Base-by-base conservation (phyloP, 73 alveolate genomes). In the Symbiodinium pilosum region DNA sequence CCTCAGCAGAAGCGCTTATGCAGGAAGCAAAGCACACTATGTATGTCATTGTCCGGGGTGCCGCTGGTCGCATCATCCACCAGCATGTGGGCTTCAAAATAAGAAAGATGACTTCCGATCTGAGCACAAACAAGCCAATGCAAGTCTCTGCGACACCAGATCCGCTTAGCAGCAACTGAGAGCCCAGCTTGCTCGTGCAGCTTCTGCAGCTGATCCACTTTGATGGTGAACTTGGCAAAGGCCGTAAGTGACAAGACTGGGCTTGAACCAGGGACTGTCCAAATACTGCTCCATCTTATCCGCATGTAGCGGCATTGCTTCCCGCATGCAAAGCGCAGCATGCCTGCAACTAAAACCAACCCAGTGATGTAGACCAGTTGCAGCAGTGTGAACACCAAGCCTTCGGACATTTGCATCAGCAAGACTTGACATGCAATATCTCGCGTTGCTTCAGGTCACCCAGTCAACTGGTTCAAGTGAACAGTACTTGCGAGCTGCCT, bases 21-120 rank as follows among this genome's bases (percentile, higher is more conserved):
- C n/a, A n/a, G n/a, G n/a, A n/a, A n/a, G n/a, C n/a, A n/a, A n/a
- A n/a, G n/a, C n/a, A n/a, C n/a, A n/a, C n/a, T n/a, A n/a, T n/a
- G n/a, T n/a, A n/a, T n/a, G n/a, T n/a, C n/a, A n/a, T n/a, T n/a
- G 26, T 32, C 68, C 91, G 42, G 44, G 94, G 86, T 7, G 85
- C 94, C 94, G 77, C 94, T 87, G 64, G 94, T 56, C 41, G 94
- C 94, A 39, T 87, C 94, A 32, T 87, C 94, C 68, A 87, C 69
- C 64, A 87, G 59, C 68, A 87, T n/a, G 84, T 38, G 42, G 52
- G 94, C 94, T 30, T n/a, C 43, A 34, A 87, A 87, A 83, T 54
- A 81, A 38, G 86, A 26, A 32, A 87, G 59, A 42, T 87, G 94
- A 41, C 59, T 56, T 18, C 18, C 51, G 34, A 87, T 56, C 94